phyloP scores from a whole-genome alignment of 1,284 basidiomycete genomes.

The Fistulinella cinereoalba region DNA sequence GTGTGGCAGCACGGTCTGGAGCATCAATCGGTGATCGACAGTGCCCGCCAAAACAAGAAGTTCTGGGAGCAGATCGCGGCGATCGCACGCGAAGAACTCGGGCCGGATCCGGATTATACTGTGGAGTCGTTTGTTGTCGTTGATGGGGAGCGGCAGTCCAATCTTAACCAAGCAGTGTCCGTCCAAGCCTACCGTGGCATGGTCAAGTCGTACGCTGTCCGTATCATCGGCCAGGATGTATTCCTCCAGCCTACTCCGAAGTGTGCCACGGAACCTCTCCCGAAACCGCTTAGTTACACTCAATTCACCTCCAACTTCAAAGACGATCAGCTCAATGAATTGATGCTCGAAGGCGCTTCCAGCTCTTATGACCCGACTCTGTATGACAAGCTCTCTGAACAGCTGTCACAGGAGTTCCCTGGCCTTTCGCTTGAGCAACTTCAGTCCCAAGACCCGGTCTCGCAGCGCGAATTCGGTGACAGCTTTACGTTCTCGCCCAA shows the following conservation, averaged over 20 bases:
- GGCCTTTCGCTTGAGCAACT: conserved; percentile 62
- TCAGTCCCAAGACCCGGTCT: conserved; percentile 57
- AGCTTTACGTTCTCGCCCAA: conserved; percentile 68
- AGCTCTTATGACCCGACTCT: conserved; percentile 69
- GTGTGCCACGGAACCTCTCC: conserved; percentile 31
- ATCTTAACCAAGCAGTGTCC: conserved; percentile 59
- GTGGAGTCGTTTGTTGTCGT: conserved; percentile 44
- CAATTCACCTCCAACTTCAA: conserved; percentile 56
- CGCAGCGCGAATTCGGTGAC: conserved; percentile 78
- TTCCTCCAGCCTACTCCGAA: conserved; percentile 49
- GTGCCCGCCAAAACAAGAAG: conserved; percentile 49
- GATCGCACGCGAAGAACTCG: conserved; percentile 63
- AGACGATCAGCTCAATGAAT: conserved; percentile 59
- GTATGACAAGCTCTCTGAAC: conserved; percentile 54
- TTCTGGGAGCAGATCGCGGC: conserved; percentile 67
- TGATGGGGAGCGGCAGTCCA: conserved; percentile 56
- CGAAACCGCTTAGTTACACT: conserved; percentile 57
- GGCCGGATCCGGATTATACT: conserved; percentile 63
- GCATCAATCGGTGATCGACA: conserved; percentile 60
- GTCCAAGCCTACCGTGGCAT: conserved; percentile 68
- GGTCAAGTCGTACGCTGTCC: conserved; percentile 72
- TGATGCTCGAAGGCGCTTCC: conserved; percentile 63
- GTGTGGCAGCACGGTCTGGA: conserved; percentile 85
- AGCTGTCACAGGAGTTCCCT: conserved; percentile 48
- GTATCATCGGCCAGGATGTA: conserved; percentile 71